A percentile compares a stretch with the other conserved stretches of the same genome.
These are phyloP conservation scores for Xylaria sp. DNA, from an alignment of 2,329 filamentous ascomycete genomes.

Conservation along the genomic window DNA sequence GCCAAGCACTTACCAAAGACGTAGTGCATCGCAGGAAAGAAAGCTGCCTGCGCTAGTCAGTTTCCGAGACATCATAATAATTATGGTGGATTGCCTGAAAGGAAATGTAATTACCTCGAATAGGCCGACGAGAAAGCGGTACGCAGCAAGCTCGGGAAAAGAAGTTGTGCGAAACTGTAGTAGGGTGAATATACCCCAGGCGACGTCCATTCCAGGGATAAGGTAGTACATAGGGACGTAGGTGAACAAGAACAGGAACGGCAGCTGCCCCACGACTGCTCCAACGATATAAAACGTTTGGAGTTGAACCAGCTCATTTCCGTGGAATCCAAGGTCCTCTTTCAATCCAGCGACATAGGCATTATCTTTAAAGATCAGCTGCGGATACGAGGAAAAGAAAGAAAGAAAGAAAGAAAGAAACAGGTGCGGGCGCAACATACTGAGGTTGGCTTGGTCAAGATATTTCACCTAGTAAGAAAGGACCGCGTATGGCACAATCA, in stretches of 20 bases:
- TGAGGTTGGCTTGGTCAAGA: conserved; percentile 60
- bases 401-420: conserved; percentile 5
- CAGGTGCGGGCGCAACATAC: conserved; percentile 40
- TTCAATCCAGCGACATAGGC: conserved; percentile 35
- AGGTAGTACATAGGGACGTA: conserved; percentile 31
- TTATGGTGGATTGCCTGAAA: conserved; percentile 9
- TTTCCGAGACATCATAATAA: conserved; percentile 1
- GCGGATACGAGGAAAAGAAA: conserved; percentile 3
- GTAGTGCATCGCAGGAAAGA: conserved; percentile 45
- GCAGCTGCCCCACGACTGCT: conserved; percentile 30
- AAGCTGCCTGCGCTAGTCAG: conserved; percentile 12
- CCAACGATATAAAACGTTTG: conserved; percentile 35
- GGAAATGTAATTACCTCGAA: conserved; percentile 52
- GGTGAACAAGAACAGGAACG: conserved; percentile 33
- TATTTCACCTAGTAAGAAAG: conserved; percentile 63
- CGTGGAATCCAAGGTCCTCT: conserved; percentile 33
- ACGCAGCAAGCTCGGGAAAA: conserved; percentile 57
- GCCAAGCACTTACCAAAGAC: conserved; percentile 36
- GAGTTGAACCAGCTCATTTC: conserved; percentile 33
- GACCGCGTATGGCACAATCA: conserved; percentile 62
- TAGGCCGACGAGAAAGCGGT: conserved; percentile 60
- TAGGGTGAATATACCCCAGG: conserved; percentile 63
- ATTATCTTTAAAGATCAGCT: conserved; percentile 29
- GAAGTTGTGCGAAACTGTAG: conserved; percentile 57
- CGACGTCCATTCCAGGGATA: conserved; percentile 56